Conservation (phyloP, 1,139 yeast species). For the Oligophagozyma castellii region DNA sequence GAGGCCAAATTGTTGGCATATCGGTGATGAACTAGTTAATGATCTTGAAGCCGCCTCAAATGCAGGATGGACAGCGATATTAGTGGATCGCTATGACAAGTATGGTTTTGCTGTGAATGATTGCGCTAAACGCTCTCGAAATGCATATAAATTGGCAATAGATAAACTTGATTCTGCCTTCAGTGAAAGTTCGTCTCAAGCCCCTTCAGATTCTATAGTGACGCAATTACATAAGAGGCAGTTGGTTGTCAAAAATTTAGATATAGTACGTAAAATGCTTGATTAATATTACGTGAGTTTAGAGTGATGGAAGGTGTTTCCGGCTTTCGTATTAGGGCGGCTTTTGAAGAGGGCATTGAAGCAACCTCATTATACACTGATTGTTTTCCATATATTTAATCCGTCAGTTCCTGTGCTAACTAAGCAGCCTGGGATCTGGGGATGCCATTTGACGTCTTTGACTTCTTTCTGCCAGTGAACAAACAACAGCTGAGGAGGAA, state of each 20-base stretch:
- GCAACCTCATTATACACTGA: slow-evolving; percentile 46
- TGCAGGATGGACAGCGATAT: slow-evolving; percentile 51
- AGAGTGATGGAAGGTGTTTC: no score
- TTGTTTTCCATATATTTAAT: slow-evolving; percentile 88
- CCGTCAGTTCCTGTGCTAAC: slow-evolving; percentile 96
- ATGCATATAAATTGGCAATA: slow-evolving; percentile 12
- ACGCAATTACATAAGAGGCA: slow-evolving; percentile 11
- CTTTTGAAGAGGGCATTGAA: no score
- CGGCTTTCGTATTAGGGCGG: no score
- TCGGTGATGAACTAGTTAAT: slow-evolving; percentile 45
- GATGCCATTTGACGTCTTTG: slow-evolving; percentile 96
- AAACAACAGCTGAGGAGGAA: slow-evolving; percentile 91
- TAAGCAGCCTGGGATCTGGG: slow-evolving; percentile 90
- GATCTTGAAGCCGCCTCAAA: slow-evolving; percentile 39
- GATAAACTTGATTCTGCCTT: slow-evolving; percentile 18
- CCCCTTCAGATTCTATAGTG: slow-evolving; percentile 9
- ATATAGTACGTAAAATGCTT: slow-evolving; percentile 7
- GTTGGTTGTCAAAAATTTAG: slow-evolving; percentile 16
- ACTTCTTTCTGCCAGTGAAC: slow-evolving; percentile 98
- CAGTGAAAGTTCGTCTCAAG: slow-evolving; percentile 9
- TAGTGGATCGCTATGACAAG: slow-evolving; percentile 32
- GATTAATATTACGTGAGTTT: background rate
- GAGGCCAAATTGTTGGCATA: slow-evolving; percentile 36
- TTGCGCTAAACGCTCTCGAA: slow-evolving; percentile 3
- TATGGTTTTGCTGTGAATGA: slow-evolving; percentile 10